Percentiles rank a stretch among this genome's conserved stretches.
These are phyloP conservation scores for Violaceomyces palustris DNA, from an alignment of 1,284 basidiomycete species.

Conservation along the genomic window DNA sequence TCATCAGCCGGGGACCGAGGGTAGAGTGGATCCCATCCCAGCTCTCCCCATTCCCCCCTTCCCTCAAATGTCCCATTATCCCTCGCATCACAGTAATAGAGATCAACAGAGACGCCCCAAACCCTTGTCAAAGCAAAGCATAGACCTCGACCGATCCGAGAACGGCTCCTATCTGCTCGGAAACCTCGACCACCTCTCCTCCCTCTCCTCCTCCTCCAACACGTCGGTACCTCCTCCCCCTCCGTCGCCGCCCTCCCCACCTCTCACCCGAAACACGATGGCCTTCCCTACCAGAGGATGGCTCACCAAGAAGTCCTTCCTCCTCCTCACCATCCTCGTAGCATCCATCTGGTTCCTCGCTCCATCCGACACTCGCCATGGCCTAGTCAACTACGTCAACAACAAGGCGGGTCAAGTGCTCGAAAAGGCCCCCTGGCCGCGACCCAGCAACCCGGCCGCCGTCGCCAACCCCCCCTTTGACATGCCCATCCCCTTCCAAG, in stretches of 20 bases:
- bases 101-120: no score
- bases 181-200: slow-evolving; percentile 14
- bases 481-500: slow-evolving; percentile 2
- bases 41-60: no score
- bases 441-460: slow-evolving; percentile 6
- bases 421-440: slow-evolving; percentile 15
- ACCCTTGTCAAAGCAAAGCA: no score
- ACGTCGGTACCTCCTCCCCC: slow-evolving; percentile 1
- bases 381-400: slow-evolving; percentile 29
- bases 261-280: no score
- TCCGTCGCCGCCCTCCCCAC: no score
- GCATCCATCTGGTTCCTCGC: slow-evolving; percentile 23
- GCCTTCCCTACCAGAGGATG: no score
- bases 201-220: slow-evolving; percentile 12
- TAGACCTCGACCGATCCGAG: slow-evolving; percentile 27
- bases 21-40: no score
- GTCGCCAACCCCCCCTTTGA: slow-evolving; percentile 8
- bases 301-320: slow-evolving; percentile 15
- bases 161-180: slow-evolving; percentile 15
- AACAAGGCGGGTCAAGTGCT: slow-evolving; percentile 26
- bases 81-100: no score
- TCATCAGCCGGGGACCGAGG: no score
- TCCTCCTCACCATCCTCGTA: slow-evolving; percentile 19
- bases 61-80: no score
- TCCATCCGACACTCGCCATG: slow-evolving; percentile 19